These are phyloP conservation scores for Capsella bursapastoris DNA, from an alignment of 345 rosid species.

Conservation along the genomic window DNA sequence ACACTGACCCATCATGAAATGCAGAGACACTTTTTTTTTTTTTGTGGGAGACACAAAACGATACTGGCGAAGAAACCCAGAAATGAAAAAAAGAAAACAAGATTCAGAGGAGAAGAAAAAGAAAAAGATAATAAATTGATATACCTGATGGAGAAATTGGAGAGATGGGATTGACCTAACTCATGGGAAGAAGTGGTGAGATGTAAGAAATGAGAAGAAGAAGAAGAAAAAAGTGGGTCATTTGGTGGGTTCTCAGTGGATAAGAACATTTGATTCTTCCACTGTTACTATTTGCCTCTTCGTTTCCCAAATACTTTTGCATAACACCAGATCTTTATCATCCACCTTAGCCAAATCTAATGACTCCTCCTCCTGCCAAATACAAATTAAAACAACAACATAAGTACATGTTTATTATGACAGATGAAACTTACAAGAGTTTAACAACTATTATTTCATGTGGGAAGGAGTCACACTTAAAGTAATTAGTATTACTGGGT, in stretches of 20 bases:
- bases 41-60: neutral
- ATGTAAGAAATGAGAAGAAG: constrained; percentile 48
- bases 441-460: constrained; percentile 61
- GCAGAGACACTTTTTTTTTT: constrained; percentile 6
- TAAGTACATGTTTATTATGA: constrained; percentile 2
- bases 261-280: constrained; percentile 60
- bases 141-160: constrained; percentile 94
- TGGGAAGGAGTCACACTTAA: constrained; percentile 34
- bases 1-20: constrained; percentile 39
- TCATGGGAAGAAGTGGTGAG: constrained; percentile 38
- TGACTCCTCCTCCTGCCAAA: neutral
- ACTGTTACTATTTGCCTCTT: constrained; percentile 57
- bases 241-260: constrained; percentile 86
- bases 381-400: neutral
- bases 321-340: constrained; percentile 51
- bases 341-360: neutral
- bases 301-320: constrained; percentile 60
- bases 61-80: constrained; percentile 30
- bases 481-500: constrained; percentile 1
- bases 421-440: neutral
- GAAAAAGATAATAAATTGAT: neutral
- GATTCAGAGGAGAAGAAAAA: neutral
- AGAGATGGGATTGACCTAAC: constrained; percentile 46
- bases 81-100: neutral
- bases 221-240: constrained; percentile 58